These are phyloP conservation scores for Talaromyces albobiverticillius DNA, from an alignment of 2,329 filamentous ascomycete genomes.

Conservation along the genomic window DNA sequence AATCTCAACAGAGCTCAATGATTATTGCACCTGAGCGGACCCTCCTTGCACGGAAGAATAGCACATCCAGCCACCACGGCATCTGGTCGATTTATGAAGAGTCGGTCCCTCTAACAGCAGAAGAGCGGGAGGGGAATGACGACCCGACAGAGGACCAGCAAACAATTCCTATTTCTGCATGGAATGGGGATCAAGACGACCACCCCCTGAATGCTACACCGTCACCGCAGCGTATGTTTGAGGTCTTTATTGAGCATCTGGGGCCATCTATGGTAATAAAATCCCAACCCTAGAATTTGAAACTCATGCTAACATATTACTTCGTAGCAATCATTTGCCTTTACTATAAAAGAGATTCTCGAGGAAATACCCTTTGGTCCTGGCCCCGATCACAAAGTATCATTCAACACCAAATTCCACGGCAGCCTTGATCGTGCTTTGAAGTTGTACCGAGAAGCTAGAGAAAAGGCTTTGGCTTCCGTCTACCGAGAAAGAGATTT, in stretches of 20 bases:
- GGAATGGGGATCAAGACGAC: slow-evolving; percentile 12
- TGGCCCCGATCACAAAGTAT: slow-evolving; percentile 65
- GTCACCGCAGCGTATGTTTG: slow-evolving; percentile 77
- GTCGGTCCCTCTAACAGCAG: slow-evolving; percentile 58
- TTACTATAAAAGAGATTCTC: slow-evolving; percentile 83
- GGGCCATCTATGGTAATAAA: slow-evolving; percentile 75
- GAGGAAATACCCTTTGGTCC: slow-evolving; percentile 79
- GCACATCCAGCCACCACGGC: slow-evolving; percentile 25
- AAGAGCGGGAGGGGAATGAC: slow-evolving; percentile 59
- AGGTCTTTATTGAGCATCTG: slow-evolving; percentile 81
- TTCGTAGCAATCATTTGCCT: slow-evolving; percentile 76
- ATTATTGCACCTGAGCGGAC: not conserved
- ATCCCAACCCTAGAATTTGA: not conserved
- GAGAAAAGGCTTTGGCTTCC: slow-evolving; percentile 70
- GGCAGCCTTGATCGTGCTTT: slow-evolving; percentile 78
- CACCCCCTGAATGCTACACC: slow-evolving; percentile 13
- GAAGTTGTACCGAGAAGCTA: slow-evolving; percentile 71
- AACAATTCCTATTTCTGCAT: slow-evolving; percentile 10
- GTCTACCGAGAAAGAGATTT: slow-evolving; percentile 80
- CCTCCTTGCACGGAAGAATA: slow-evolving; percentile 17
- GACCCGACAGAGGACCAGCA: slow-evolving; percentile 42
- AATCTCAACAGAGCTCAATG: slow-evolving; percentile 34
- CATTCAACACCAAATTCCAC: slow-evolving; percentile 74
- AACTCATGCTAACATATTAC: slow-evolving; percentile 9
- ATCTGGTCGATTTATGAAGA: slow-evolving; percentile 41